A percentile compares a stretch with the other conserved stretches of the same genome.
phyloP scores from a whole-genome alignment of 768 basidiomycete species.

The Trametes gibbosa region DNA sequence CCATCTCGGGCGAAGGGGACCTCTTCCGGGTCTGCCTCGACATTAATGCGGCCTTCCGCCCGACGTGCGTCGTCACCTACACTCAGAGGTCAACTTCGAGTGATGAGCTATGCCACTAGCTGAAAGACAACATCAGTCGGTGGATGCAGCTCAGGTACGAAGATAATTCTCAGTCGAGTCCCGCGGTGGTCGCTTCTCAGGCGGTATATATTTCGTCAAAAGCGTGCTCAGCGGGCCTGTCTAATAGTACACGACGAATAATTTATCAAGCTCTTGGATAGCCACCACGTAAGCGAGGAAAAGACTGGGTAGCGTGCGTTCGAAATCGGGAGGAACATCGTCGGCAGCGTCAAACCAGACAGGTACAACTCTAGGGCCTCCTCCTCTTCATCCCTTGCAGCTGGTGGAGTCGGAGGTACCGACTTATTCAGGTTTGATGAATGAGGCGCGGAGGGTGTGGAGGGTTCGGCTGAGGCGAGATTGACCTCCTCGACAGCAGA shows the following conservation, averaged over 20 bases:
- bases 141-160: constrained; percentile 70
- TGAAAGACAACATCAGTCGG: no score
- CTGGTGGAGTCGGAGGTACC: constrained; percentile 46
- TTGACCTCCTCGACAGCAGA: constrained; percentile 45
- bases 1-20: no score
- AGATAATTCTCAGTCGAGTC: constrained; percentile 67
- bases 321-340: constrained; percentile 86
- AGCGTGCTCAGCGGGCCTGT: constrained; percentile 82
- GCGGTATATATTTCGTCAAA: constrained; percentile 80
- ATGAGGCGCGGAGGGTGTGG: constrained; percentile 16
- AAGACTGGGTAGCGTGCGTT: constrained; percentile 69
- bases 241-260: constrained; percentile 47
- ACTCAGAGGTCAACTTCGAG: not conserved
- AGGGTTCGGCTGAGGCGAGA: constrained; percentile 29
- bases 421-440: constrained; percentile 52
- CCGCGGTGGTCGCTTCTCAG: constrained; percentile 70
- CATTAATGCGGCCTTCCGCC: constrained; percentile 78
- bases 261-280: constrained; percentile 41
- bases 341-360: constrained; percentile 66
- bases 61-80: constrained; percentile 84
- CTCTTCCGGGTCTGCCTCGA: constrained; percentile 68
- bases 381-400: constrained; percentile 40
- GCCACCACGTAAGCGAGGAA: constrained; percentile 59
- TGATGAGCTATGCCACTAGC: no score
- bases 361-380: constrained; percentile 59